Evolutionary conservation across 768 basidiomycete species (phyloP).

Genomic region (Exsudoporus frostii): DNA sequence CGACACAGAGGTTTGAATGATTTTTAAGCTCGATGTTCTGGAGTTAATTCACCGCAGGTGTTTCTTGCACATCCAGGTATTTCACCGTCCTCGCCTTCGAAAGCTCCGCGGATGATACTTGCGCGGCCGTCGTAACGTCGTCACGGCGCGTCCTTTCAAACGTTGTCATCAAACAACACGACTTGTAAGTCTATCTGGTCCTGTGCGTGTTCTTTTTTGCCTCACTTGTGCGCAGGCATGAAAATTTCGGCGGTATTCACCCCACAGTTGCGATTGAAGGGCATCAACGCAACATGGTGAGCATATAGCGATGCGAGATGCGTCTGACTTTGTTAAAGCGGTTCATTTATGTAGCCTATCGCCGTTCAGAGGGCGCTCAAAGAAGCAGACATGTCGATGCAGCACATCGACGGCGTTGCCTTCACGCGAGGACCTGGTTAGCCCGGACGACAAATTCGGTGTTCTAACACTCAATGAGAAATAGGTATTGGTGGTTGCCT

Average conservation of each 20-base stretch:
- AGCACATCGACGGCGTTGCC: constrained; percentile 80
- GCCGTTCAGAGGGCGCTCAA: constrained; percentile 67
- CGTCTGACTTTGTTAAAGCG: neutral
- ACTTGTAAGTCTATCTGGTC: constrained; percentile 40
- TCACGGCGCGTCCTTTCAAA: constrained; percentile 72
- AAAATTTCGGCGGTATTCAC: constrained; percentile 63
- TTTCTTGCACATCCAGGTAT: neutral
- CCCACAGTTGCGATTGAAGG: constrained; percentile 72
- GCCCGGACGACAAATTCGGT: neutral
- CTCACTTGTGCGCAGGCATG: constrained; percentile 16
- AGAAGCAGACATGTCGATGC: constrained; percentile 56
- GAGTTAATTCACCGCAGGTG: neutral
- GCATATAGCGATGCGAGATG: neutral
- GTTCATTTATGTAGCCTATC: constrained; percentile 49
- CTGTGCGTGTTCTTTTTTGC: neutral
- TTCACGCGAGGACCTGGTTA: constrained; percentile 86
- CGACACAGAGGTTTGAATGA: neutral
- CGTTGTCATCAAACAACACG: constrained; percentile 80
- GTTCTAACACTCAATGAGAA: neutral
- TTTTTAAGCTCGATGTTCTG: neutral
- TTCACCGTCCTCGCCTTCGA: constrained; percentile 75
- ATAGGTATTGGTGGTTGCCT: constrained; percentile 80
- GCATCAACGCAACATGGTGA: constrained; percentile 78
- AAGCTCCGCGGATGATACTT: constrained; percentile 92
- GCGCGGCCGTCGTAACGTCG: constrained; percentile 81